These are phyloP conservation scores for Graphium sp. DNA, from an alignment of 2,329 filamentous ascomycete species.

Conservation along the genomic window DNA sequence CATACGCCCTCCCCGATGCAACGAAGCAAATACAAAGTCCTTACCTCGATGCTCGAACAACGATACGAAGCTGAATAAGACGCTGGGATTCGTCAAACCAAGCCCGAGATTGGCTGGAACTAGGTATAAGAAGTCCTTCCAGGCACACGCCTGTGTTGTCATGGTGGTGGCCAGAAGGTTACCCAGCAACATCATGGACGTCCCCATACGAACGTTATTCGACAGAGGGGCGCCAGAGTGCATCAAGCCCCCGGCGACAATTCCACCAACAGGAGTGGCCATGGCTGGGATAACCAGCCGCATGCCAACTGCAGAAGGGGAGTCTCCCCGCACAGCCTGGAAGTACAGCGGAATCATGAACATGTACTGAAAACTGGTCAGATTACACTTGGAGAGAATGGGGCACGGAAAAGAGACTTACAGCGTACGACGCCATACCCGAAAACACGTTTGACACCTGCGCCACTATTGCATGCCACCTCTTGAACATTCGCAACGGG, in stretches of 20 bases:
- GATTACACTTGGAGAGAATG: background rate
- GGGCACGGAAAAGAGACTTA: background rate
- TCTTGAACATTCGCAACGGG: slow-evolving; percentile 33
- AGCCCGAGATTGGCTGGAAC: slow-evolving; percentile 41
- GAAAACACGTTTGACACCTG: slow-evolving; percentile 32
- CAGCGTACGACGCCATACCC: slow-evolving; percentile 28
- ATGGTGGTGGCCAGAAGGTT: slow-evolving; percentile 33
- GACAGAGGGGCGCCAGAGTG: slow-evolving; percentile 35
- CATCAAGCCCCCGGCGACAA: slow-evolving; percentile 41
- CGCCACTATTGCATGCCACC: slow-evolving; percentile 36
- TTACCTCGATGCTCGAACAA: slow-evolving; percentile 43
- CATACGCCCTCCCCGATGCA: background rate
- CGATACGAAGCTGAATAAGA: slow-evolving; percentile 44
- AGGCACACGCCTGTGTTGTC: slow-evolving; percentile 27
- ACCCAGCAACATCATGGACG: slow-evolving; percentile 32
- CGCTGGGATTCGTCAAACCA: slow-evolving; percentile 39
- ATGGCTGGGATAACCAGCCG: slow-evolving; percentile 48
- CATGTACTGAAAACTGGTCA: slow-evolving; percentile 21
- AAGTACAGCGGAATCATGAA: slow-evolving; percentile 55
- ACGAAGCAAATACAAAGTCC: slow-evolving; percentile 5
- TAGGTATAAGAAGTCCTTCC: slow-evolving; percentile 39
- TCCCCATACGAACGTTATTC: slow-evolving; percentile 31
- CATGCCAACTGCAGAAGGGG: slow-evolving; percentile 37
- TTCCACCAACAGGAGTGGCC: slow-evolving; percentile 37
- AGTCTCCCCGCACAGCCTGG: slow-evolving; percentile 39